Evolutionary conservation across 345 rosid species (phyloP).

Genomic region (Capsella bursapastoris): DNA sequence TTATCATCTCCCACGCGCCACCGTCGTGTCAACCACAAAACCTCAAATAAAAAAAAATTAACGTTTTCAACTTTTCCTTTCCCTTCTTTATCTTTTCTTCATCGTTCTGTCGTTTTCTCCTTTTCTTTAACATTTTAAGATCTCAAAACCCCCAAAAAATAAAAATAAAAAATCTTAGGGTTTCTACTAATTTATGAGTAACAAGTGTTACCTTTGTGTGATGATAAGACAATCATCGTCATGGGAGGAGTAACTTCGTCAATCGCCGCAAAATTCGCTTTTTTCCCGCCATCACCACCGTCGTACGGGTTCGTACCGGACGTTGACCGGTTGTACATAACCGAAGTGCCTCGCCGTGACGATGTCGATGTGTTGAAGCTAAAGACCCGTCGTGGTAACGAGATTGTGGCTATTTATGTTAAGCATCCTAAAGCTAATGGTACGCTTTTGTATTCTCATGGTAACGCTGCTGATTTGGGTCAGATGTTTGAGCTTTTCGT

Average conservation of each 20-base stretch:
- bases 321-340: constrained; percentile 55
- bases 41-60: not conserved
- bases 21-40: constrained; percentile 1
- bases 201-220: constrained; percentile 21
- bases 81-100: not conserved
- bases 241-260: constrained; percentile 99
- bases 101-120: constrained; percentile 22
- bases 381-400: constrained; percentile 85
- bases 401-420: constrained; percentile 79
- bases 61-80: constrained; percentile 24
- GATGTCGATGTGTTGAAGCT: constrained; percentile 78
- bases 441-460: constrained; percentile 92
- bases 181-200: constrained; percentile 31
- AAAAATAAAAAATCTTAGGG: constrained; percentile 24
- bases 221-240: constrained; percentile 30
- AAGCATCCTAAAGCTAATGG: constrained; percentile 82
- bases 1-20: constrained; percentile 28
- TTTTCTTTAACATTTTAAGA: constrained; percentile 22
- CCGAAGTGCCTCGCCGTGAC: constrained; percentile 69
- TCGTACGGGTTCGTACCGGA: constrained; percentile 63
- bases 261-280: constrained; percentile 96
- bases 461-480: constrained; percentile 97
- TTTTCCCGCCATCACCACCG: constrained; percentile 97
- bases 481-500: constrained; percentile 96
- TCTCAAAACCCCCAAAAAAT: constrained; percentile 28